Evolutionary conservation across 345 rosid species (phyloP).

Genomic region (Arabis alpina): DNA sequence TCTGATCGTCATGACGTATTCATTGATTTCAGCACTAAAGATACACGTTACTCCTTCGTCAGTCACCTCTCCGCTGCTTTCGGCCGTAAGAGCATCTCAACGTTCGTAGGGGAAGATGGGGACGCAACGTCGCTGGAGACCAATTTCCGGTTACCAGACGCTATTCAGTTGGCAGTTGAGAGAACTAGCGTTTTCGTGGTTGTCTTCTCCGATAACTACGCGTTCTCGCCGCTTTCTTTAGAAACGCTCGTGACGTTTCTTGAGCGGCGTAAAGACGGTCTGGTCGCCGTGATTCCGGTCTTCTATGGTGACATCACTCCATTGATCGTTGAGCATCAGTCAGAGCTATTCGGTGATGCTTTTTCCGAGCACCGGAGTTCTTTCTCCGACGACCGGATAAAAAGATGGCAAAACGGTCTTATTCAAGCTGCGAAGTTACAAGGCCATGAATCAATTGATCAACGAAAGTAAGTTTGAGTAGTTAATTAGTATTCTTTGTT

Average conservation of each 20-base stretch:
- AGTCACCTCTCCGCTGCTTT: slow-evolving; percentile 32
- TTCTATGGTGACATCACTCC: slow-evolving; percentile 24
- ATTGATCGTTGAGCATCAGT: background rate
- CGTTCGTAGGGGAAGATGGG: slow-evolving; percentile 2
- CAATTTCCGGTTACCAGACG: background rate
- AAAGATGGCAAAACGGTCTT: slow-evolving; percentile 11
- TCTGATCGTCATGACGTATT: slow-evolving; percentile 1
- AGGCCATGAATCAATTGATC: slow-evolving; percentile 9
- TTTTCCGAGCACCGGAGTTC: background rate
- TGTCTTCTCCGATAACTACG: slow-evolving; percentile 19
- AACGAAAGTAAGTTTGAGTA: slow-evolving; percentile 17
- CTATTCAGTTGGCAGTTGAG: background rate
- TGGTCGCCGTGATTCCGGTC: slow-evolving; percentile 10
- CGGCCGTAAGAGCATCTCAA: background rate
- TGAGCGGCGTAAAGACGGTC: slow-evolving; percentile 4
- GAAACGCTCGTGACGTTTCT: slow-evolving; percentile 5
- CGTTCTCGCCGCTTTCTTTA: slow-evolving; percentile 2
- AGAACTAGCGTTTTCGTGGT: slow-evolving; percentile 14
- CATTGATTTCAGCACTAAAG: background rate
- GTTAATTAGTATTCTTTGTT: background rate
- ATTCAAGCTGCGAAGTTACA: background rate
- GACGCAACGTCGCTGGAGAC: background rate
- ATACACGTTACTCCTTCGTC: slow-evolving; percentile 24
- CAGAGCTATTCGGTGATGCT: background rate
- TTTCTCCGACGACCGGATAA: background rate